Base-by-base conservation (phyloP, 2,329 filamentous ascomycete species). In the Penicillium sp. region DNA sequence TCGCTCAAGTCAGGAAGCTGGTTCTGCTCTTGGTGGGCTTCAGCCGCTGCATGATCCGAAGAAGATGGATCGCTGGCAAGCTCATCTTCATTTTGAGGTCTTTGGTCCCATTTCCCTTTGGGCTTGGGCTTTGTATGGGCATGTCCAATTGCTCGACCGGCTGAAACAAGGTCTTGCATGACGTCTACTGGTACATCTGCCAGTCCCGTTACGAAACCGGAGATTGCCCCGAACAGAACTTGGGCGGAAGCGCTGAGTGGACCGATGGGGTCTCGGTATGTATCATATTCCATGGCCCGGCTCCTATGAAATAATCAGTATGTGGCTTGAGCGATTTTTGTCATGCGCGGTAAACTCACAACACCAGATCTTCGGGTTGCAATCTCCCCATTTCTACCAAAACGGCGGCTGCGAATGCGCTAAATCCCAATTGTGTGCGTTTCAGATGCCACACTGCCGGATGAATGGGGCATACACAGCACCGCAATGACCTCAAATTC, bases 141-240 rank as follows among this genome's bases (percentile, higher is more conserved):
- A 51, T 82, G 79, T 84, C 55, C 42, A 7, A 67, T 33, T 5
- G 62, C 60, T 16, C 59, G 57, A 42, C 64, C 84, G 26, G 82
- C 82, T 0, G 87, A 86, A 9, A 92, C 78, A 3, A 67, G 10
- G 42, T 67, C 65, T 1, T 29, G 37, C 9, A 62, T 33, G 4
- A 86, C 79, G 46, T 85, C 82, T 16, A 81, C 77, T 0, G 85
- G 85, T 45, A 87, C 79, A 67, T 96, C 91, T 1, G 90, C 90
- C 42, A 96, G 82, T 1, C 91, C 90, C 83, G 96, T 89, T 67
- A 90, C 85, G 56, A 97, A 87, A 39, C 84, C 89, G 26, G 89
- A 87, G 47, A 95, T 80, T n/a, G 93, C 93, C 6, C 90, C 89
- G n/a, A 96, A 79, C 1, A 97, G 76, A 0, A 92, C 90, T 45